Base-by-base conservation (phyloP, 495 filamentous ascomycete genomes). In the Lasiosphaeria miniovina region DNA sequence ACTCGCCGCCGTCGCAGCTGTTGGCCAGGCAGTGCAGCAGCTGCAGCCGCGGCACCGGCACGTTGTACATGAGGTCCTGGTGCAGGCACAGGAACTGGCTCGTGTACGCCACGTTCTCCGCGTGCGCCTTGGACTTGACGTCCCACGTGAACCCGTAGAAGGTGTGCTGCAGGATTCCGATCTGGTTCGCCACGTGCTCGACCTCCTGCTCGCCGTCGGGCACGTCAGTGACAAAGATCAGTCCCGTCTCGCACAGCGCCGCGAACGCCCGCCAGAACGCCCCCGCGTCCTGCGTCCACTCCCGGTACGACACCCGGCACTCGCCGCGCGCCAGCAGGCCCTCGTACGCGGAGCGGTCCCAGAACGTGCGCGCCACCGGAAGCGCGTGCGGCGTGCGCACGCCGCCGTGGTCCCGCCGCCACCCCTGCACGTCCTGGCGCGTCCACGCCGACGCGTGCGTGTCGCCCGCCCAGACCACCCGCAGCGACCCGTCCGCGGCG, bases 81-180 rank as follows among this genome's bases (percentile, higher is more conserved):
- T 98, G 93, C 41, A 94, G 84, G 15, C 88, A 89, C 2, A 96
- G 84, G 63, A 84, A 84, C 48, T 85, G 76, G 68, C 77, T 84
- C 4, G 93, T 96, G 75, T 98, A 96, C 12, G 93, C 93, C 7
- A 98, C 86, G 65, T 98, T 98, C 69, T 90, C 90, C 45, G 91
- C 89, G 49, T 86, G 62, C 3, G 88, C 84, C 36, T 91, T 85
- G 8, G 80, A 86, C 55, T 80, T 84, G 33, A 98, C 93, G 73
- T 96, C 90, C 89, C 90, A 96, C 1, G 91, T 96, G 48, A 74
- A 71, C 36, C 93, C 93, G 74, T 96, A 96, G 69, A 98, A 94
- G 14, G 91, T 89, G 62, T 89, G 84, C 55, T 90, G 86, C 10
- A 96, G 65, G 0, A 80, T 79, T 0, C 92, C 92, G 57, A 96